phyloP scores from a whole-genome alignment of 371 early-diverging fungal genomes.

The Actinomortierella ambigua region DNA sequence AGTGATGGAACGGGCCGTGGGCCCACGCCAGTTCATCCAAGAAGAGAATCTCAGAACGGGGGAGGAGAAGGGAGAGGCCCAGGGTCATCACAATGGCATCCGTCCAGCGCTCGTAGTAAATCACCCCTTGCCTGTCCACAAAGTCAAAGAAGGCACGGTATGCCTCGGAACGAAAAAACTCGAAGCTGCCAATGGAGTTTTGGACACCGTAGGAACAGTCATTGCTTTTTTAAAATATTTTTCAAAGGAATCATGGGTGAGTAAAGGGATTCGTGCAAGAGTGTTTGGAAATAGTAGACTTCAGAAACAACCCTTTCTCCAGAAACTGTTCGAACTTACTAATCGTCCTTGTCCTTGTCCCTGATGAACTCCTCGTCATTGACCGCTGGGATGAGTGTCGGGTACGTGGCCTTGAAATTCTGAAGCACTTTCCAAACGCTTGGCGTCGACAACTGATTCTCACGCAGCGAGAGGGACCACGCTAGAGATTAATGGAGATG shows the following conservation, averaged over 20 bases:
- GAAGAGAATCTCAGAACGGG: constrained; percentile 12
- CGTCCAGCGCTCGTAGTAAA: constrained; percentile 32
- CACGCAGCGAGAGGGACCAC: constrained; percentile 16
- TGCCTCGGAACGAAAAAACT: constrained; percentile 26
- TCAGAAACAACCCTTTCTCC: background rate
- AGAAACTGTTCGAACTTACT: constrained; percentile 4
- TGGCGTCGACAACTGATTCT: constrained; percentile 10
- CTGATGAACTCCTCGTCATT: constrained; percentile 26
- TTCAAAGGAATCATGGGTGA: background rate
- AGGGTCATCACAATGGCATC: constrained; percentile 25
- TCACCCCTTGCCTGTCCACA: constrained; percentile 20
- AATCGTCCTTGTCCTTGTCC: constrained; percentile 11
- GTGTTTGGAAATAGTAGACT: background rate
- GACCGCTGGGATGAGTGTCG: constrained; percentile 6
- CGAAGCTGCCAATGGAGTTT: constrained; percentile 22
- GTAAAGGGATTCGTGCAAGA: background rate
- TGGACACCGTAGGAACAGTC: constrained; percentile 24
- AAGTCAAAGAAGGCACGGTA: constrained; percentile 19
- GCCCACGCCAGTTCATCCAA: constrained; percentile 21
- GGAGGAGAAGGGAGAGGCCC: constrained; percentile 16
- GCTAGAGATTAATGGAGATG: constrained; percentile 4
- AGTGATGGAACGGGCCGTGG: too few relatives aligned
- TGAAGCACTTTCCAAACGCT: constrained; percentile 17
- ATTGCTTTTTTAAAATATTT: constrained; percentile 6
- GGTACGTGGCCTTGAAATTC: constrained; percentile 12